phyloP scores from a whole-genome alignment of 352 stramenopile genomes.

The Phytophthora constricta region DNA sequence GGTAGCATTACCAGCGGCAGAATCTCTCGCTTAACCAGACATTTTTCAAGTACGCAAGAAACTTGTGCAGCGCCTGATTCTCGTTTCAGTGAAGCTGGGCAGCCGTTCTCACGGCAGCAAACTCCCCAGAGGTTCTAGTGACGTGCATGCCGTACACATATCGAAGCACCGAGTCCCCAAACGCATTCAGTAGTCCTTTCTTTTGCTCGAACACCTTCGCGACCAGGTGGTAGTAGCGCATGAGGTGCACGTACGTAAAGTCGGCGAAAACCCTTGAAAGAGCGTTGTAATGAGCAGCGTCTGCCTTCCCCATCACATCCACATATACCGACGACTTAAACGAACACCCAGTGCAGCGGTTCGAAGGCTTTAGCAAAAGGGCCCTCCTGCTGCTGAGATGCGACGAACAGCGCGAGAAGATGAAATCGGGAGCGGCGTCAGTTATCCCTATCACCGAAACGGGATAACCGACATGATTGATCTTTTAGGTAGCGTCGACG shows the following conservation, averaged over 20 bases:
- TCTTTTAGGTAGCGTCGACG: slow-evolving; percentile 29
- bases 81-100: background rate
- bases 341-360: background rate
- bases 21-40: slow-evolving; percentile 15
- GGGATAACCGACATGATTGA: slow-evolving; percentile 17
- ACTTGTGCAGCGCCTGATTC: background rate
- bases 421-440: slow-evolving; percentile 19
- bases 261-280: background rate
- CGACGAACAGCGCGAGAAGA: slow-evolving; percentile 18
- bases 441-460: slow-evolving; percentile 17
- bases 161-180: background rate
- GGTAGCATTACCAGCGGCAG: slow-evolving; percentile 21
- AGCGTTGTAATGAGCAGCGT: slow-evolving; percentile 14
- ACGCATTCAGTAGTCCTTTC: background rate
- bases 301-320: slow-evolving; percentile 25
- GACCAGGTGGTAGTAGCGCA: slow-evolving; percentile 38
- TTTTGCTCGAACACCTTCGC: slow-evolving; percentile 26
- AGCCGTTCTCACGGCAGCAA: background rate
- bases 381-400: background rate
- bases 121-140: background rate
- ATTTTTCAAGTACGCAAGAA: slow-evolving; percentile 1
- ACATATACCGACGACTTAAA: background rate
- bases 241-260: slow-evolving; percentile 3
- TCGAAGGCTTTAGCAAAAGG: background rate
- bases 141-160: slow-evolving; percentile 33